Evolutionary conservation across 495 filamentous ascomycete genomes (phyloP).

Genomic region (Cercophora scortea): DNA sequence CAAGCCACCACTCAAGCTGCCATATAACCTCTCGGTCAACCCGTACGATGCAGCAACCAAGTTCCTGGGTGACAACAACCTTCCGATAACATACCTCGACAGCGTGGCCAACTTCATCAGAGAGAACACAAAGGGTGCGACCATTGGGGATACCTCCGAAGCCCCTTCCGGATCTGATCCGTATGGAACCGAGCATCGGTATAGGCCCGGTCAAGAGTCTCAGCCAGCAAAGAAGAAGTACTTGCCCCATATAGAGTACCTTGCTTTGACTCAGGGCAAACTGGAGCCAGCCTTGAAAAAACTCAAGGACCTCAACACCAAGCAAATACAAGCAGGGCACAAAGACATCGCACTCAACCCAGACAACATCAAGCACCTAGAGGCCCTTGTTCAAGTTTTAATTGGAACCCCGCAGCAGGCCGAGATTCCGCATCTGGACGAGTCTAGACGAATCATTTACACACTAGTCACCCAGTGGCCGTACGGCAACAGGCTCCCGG

Average conservation of each 20-base stretch:
- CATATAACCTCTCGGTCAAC: conserved; percentile 88
- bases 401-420: conserved; percentile 6
- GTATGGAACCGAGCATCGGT: conserved; percentile 69
- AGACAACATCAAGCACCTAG: conserved; percentile 45
- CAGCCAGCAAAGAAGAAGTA: conserved; percentile 44
- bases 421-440: conserved; percentile 52
- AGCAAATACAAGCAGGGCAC: conserved; percentile 44
- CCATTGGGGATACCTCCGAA: conserved; percentile 50
- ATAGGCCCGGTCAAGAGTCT: conserved; percentile 62
- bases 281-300: conserved; percentile 20
- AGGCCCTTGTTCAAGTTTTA: conserved; percentile 7
- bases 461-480: conserved; percentile 72
- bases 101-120: conserved; percentile 92
- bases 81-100: conserved; percentile 84
- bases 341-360: conserved; percentile 71
- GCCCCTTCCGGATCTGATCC: conserved; percentile 49
- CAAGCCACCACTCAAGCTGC: conserved; percentile 85
- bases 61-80: conserved; percentile 85
- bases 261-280: conserved; percentile 52
- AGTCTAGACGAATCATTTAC: conserved; percentile 45
- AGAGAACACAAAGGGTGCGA: conserved; percentile 79
- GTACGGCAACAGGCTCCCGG: conserved; percentile 66
- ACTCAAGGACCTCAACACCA: conserved; percentile 19
- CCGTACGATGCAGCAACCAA: conserved; percentile 87
- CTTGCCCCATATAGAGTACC: conserved; percentile 76